Percentiles rank a stretch among this genome's conserved stretches.
Conservation (phyloP, 148 eudicot genomes). For the Diospyros kaki region DNA sequence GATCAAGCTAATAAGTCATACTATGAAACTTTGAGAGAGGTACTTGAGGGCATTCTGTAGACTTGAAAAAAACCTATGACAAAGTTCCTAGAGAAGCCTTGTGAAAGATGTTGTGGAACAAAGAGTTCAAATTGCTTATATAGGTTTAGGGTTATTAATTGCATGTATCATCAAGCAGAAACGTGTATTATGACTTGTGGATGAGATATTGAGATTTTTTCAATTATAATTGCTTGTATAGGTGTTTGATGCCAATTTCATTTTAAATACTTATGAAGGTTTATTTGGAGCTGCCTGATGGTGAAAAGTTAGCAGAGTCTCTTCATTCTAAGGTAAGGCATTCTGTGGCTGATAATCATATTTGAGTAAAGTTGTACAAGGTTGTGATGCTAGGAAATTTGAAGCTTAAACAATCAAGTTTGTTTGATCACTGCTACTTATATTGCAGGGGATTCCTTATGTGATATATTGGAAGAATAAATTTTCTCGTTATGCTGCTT, state of each 20-base stretch:
- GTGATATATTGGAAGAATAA: conserved; percentile 79
- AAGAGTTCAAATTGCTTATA: no score
- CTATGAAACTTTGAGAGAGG: no score
- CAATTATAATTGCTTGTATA: not conserved
- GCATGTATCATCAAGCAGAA: no score
- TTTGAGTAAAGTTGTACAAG: conserved; percentile 5
- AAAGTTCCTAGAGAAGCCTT: no score
- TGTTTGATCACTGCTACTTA: conserved; percentile 8
- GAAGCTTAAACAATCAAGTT: not conserved
- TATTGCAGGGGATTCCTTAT: conserved; percentile 79
- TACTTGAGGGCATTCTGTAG: no score
- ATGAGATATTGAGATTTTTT: not conserved
- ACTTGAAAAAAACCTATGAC: no score
- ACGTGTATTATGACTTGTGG: no score
- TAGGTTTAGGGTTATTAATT: no score
- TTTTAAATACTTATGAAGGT: conserved; percentile 47
- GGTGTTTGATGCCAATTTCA: conserved; percentile 11
- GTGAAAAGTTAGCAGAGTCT: conserved; percentile 66
- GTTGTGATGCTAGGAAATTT: conserved; percentile 9
- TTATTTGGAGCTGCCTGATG: conserved; percentile 83
- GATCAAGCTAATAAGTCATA: no score
- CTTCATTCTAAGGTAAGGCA: conserved; percentile 66
- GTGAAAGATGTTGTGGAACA: no score
- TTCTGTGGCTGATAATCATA: not conserved
- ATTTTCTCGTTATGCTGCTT: conserved; percentile 63